These are phyloP conservation scores for Ocimum tenuiflorum DNA, from an alignment of 257 asterid species.

Conservation along the genomic window DNA sequence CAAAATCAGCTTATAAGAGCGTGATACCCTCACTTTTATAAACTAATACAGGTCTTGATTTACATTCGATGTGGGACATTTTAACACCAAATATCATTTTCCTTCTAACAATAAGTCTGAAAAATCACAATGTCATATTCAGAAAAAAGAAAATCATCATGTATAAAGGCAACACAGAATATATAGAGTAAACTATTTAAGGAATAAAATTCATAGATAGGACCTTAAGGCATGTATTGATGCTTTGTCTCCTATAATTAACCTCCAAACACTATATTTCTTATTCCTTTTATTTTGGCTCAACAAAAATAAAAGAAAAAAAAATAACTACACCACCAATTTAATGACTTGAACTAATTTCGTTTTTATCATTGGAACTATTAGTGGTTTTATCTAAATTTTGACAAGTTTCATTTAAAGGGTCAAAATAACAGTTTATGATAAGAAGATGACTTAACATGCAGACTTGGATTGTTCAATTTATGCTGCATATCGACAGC, in stretches of 20 bases:
- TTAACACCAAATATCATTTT: not conserved
- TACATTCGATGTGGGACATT: too few species aligned
- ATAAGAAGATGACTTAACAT: not conserved
- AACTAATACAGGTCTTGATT: too few species aligned
- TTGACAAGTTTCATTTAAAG: not conserved
- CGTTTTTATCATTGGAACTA: not conserved
- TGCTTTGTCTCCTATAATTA: slow-evolving; percentile 1
- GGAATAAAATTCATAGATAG: not conserved
- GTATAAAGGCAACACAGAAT: not conserved
- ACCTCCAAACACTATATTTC: not conserved
- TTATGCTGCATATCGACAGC: not conserved
- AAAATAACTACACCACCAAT: not conserved
- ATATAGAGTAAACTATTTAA: not conserved
- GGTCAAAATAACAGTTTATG: not conserved
- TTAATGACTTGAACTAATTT: not conserved
- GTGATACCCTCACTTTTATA: too few species aligned
- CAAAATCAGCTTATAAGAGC: too few species aligned
- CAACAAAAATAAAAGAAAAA: not conserved
- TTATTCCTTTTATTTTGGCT: too few species aligned
- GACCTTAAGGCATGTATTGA: slow-evolving; percentile 4
- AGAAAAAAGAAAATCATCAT: too few species aligned
- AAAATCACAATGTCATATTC: too few species aligned
- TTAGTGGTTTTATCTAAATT: not conserved
- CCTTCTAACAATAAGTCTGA: too few species aligned
- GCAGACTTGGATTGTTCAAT: not conserved